Conservation (phyloP, 306 rosid species). For the Prunus mume region DNA sequence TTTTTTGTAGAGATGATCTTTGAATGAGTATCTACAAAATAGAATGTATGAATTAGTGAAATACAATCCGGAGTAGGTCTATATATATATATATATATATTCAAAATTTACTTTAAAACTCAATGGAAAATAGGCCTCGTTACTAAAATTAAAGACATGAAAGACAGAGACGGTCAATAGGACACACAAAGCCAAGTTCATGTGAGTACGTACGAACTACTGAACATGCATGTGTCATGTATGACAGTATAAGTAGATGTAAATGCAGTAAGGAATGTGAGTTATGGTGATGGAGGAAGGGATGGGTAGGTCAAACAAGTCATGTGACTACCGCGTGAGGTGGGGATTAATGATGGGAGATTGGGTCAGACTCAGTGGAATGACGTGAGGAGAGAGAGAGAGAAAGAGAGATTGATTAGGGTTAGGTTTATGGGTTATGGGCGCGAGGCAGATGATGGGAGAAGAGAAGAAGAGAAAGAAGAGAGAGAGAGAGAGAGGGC, state of each 20-base stretch:
- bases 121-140: too few species aligned
- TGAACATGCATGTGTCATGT: background rate
- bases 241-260: background rate
- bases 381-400: slow-evolving; percentile 29
- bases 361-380: slow-evolving; percentile 35
- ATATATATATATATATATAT: too few species aligned
- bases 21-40: too few species aligned
- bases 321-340: slow-evolving; percentile 54
- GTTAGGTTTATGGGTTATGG: slow-evolving; percentile 10
- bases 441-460: slow-evolving; percentile 22
- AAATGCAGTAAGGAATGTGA: background rate
- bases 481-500: too few species aligned
- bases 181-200: background rate
- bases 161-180: background rate
- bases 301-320: background rate
- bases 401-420: background rate
- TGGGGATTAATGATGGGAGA: slow-evolving; percentile 12
- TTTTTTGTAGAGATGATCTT: too few species aligned
- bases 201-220: background rate
- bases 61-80: too few species aligned
- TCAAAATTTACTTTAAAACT: too few species aligned
- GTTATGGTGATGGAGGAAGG: background rate
- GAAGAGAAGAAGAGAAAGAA: too few species aligned
- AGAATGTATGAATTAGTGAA: too few species aligned
- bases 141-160: background rate